Percentiles rank a stretch among this genome's conserved stretches.
Conservation (phyloP, 768 basidiomycete species). For the Termitomyces heimii region DNA sequence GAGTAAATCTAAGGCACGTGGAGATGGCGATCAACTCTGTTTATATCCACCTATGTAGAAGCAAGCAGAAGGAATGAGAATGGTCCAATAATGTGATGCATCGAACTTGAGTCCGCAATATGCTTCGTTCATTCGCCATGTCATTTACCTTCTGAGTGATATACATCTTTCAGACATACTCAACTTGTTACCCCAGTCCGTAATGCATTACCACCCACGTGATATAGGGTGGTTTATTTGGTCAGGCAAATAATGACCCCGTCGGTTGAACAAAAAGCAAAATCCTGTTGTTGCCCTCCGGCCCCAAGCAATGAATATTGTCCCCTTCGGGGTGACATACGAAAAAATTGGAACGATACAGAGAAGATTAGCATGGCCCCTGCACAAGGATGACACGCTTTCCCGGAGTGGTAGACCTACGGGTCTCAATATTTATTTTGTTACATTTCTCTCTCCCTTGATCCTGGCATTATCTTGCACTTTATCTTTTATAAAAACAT, state of each 20-base stretch:
- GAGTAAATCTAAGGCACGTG: not conserved
- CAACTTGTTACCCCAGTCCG: not conserved
- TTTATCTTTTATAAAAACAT: no score
- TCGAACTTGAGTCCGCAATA: no score
- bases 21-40: not conserved
- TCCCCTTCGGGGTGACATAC: slow-evolving; percentile 93
- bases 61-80: no score
- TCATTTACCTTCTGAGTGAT: not conserved
- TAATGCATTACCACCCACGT: no score
- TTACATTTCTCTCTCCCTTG: not conserved
- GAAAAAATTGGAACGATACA: slow-evolving; percentile 99
- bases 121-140: not conserved
- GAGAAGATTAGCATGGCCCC: slow-evolving; percentile 99
- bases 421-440: slow-evolving; percentile 39
- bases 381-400: slow-evolving; percentile 99
- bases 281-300: not conserved
- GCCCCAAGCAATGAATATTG: slow-evolving; percentile 16
- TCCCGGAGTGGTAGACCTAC: slow-evolving; percentile 80
- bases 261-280: slow-evolving; percentile 12
- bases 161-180: not conserved
- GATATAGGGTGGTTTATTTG: not conserved
- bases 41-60: no score
- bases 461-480: not conserved
- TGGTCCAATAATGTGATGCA: no score
- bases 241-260: slow-evolving; percentile 1